Evolutionary conservation across 2,329 filamentous ascomycete species (phyloP), one percentile per base, ranked within the genome.

Genomic region (Beauveria caledonica): DNA sequence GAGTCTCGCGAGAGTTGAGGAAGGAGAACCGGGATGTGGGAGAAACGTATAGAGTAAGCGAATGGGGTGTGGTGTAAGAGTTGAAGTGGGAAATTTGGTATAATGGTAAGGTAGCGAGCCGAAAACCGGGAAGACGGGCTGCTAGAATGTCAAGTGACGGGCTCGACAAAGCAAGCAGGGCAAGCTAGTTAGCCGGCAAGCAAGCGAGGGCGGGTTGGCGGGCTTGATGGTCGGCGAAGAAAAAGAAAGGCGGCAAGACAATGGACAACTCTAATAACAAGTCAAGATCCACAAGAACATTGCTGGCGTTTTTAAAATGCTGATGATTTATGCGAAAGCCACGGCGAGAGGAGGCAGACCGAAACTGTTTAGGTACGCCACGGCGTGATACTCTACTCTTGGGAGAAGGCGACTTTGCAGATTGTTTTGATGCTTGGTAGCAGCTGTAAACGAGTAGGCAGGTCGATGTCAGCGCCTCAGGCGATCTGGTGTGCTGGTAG

Each of bases 51-150:
- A 15, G 33, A 15, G 33, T 36, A 36, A 39, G 40, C 21, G 15
- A 23, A 23, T 29, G 17, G 21, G 3, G 17, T 9, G 27, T 11
- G n/a, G 23, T 11, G n/a, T 11, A 46, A 6, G n/a, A 19, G 21
- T 13, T 11, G n/a, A 33, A 10, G 21, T 23, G 13, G 7, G 13
- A 64, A 33, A 25, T 36, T 15, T 36, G 11, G 33, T 36, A 58
- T 19, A 17, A 21, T 17, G 8, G 23, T 6, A 42, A 63, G 60
- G 62, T 62, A 53, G 53, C 62, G 56, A 57, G 59, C 48, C 56
- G 62, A 29, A 49, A 59, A 27, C 40, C 58, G 42, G 45, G 23
- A 58, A 39, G 21, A 15, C 19, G 21, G 29, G 33, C 29, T 27
- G 50, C 19, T 23, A 51, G 39, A 27, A 17, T 25, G 9, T 8